Evolutionary conservation across 164 flowering plant genomes (phyloP).

Genomic region (Vitis riparia): DNA sequence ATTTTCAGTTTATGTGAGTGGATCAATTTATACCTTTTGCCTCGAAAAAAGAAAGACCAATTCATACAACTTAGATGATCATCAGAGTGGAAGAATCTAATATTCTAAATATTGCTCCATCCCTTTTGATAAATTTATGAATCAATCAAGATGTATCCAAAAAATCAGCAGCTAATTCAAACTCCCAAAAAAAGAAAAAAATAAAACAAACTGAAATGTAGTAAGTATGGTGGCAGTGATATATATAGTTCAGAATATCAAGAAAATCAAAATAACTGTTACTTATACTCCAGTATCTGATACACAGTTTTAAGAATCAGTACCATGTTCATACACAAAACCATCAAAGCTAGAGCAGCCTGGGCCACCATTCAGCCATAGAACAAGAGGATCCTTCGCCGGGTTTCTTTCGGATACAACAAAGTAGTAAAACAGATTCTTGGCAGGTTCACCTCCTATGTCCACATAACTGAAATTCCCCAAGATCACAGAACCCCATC

Average conservation of each 20-base stretch:
- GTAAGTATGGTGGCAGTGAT: background rate
- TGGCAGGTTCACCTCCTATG: constrained; percentile 12
- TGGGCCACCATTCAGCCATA: constrained; percentile 49
- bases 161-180: background rate
- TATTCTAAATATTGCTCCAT: background rate
- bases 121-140: background rate
- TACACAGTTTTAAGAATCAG: background rate
- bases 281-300: too few species aligned
- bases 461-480: constrained; percentile 24
- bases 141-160: background rate
- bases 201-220: background rate
- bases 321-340: constrained; percentile 44
- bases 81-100: too few species aligned
- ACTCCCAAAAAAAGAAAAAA: background rate
- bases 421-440: constrained; percentile 38
- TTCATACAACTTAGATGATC: background rate
- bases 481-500: background rate
- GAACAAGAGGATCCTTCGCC: constrained; percentile 34
- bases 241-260: too few species aligned
- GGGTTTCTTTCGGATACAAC: constrained; percentile 34
- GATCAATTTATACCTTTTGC: too few species aligned
- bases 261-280: too few species aligned
- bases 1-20: too few species aligned
- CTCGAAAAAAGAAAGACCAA: too few species aligned
- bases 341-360: constrained; percentile 50